A percentile compares a stretch with the other conserved stretches of the same genome.
Evolutionary conservation across 169 alveolate species (phyloP).

Genomic region (Amoebophrya sp.): DNA sequence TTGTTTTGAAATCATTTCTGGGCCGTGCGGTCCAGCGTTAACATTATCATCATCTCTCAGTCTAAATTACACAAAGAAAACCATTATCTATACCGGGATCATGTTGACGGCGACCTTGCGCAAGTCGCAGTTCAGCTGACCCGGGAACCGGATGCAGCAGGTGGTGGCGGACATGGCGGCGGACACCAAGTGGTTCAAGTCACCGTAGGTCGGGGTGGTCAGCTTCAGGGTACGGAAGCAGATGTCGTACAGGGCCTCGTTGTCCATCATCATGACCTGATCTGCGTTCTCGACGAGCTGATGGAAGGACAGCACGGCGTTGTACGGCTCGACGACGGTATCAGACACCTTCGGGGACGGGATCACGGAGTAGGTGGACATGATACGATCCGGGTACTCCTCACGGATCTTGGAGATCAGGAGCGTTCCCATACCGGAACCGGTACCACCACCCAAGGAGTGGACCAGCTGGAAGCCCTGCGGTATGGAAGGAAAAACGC

Average conservation of each 20-base stretch:
- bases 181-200: constrained; percentile 89
- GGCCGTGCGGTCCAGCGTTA: too few relatives aligned
- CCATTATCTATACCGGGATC: constrained; percentile 74
- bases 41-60: too few relatives aligned
- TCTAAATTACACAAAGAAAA: constrained; percentile 43
- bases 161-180: constrained; percentile 98
- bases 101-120: constrained; percentile 95
- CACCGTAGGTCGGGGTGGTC: constrained; percentile 97
- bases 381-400: constrained; percentile 96
- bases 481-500: too few relatives aligned
- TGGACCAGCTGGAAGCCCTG: constrained; percentile 97
- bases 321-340: constrained; percentile 98
- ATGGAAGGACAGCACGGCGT: constrained; percentile 95
- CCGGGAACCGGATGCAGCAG: constrained; percentile 94
- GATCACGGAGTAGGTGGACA: constrained; percentile 95
- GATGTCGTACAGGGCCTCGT: constrained; percentile 97
- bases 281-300: constrained; percentile 95
- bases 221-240: constrained; percentile 98
- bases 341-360: constrained; percentile 98
- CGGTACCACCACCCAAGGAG: constrained; percentile 99
- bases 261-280: constrained; percentile 93
- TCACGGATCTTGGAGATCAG: constrained; percentile 94
- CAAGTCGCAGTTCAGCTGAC: constrained; percentile 90
- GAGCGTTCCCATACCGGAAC: constrained; percentile 97
- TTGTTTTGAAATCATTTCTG: too few relatives aligned